Base-by-base conservation (phyloP, 176 grass and related monocot species). In the Ensete glaucum region DNA sequence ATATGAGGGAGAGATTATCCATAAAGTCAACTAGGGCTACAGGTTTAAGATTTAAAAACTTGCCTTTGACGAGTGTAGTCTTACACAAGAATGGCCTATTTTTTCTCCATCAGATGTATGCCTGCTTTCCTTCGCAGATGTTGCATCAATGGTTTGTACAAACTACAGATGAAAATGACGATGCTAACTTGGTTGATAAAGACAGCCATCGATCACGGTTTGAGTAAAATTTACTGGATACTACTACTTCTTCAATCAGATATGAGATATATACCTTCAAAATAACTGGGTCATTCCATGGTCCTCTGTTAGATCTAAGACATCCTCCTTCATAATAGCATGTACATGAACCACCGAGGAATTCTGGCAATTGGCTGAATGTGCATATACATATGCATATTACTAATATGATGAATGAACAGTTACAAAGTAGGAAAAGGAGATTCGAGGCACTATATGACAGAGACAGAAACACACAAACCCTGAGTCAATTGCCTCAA, bases 331-430 rank as follows among this genome's bases (percentile, higher is more conserved):
- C 87, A 21, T 94, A 87, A 69, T 51, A 76, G 54, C 95, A 99
- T 71, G 88, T 84, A 81, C 95, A 99, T 17, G 86, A 94, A 78
- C 95, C 95, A 68, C 95, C 95, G 75, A 99, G 88, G 73, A 94
- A 99, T 50, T 99, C 88, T 63, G 95, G 95, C 76, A 99, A 78
- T 88, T 99, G 90, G 77, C 95, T 99, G 85, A 71, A 87, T 84
- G 76, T 74, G 43, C 12, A 43, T 43, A 43, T 43, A 43, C 34
- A 43, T 43, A 43, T 43, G 3, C 34, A 43, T 43, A 43, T 43
- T 43, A 67, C 34, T 60, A 25, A 67, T 67, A 34, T 34, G 24
- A 67, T 11, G 19, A 43, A 71, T 71, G 11, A 67, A 52, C 9
- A 9, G 3, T 2, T 20, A 52, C 2, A 78, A 77, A 51, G 20